Evolutionary conservation across 2,329 filamentous ascomycete species (phyloP).

Genomic region (Trichoderma sp.): DNA sequence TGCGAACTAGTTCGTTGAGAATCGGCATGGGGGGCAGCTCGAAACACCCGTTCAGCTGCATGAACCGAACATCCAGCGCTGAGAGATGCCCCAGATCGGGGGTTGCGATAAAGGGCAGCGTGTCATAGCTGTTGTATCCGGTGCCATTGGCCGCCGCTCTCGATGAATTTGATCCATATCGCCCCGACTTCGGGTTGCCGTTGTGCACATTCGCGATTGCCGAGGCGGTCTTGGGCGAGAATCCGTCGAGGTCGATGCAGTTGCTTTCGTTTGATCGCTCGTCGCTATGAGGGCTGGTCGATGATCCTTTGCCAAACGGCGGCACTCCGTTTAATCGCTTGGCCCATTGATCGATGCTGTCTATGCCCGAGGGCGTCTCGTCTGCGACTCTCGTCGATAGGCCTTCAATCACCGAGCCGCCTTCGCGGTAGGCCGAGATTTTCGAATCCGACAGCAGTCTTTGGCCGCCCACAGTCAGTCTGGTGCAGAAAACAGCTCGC

Average conservation of each 20-base stretch:
- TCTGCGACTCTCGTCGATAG: neutral
- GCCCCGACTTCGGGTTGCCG: neutral
- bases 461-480: neutral
- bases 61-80: constrained; percentile 24
- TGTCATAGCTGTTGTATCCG: constrained; percentile 7
- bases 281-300: neutral
- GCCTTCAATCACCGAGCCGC: neutral
- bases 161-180: neutral
- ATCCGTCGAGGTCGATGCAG: constrained; percentile 2
- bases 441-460: constrained; percentile 6
- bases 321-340: neutral
- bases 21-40: constrained; percentile 25
- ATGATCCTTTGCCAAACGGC: neutral
- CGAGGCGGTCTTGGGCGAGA: neutral
- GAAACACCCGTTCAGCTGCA: constrained; percentile 28
- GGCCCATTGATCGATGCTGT: constrained; percentile 22
- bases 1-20: constrained; percentile 29
- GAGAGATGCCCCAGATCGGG: constrained; percentile 15
- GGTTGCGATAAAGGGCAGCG: constrained; percentile 7
- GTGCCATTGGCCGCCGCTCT: neutral
- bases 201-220: constrained; percentile 8
- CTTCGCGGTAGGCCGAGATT: neutral
- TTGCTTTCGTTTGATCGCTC: neutral
- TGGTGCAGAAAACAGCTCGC: neutral
- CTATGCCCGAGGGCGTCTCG: constrained; percentile 12